Evolutionary conservation across 345 rosid genomes (phyloP).

Genomic region (Acer negundo): DNA sequence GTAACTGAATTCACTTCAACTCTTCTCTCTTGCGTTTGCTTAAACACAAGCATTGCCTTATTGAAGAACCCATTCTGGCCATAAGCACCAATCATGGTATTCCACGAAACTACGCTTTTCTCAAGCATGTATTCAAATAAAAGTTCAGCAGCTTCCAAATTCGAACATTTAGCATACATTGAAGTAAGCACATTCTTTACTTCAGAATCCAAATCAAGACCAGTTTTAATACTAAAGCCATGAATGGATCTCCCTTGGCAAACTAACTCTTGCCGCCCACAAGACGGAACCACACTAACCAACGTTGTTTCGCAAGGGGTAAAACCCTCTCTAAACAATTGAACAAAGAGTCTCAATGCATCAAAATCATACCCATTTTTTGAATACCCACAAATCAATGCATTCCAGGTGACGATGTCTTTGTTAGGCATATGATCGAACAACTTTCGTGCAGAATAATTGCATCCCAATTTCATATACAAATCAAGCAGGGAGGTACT

Average conservation of each 20-base stretch:
- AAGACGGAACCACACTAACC: conserved; percentile 64
- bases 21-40: conserved; percentile 42
- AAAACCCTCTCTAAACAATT: conserved; percentile 62
- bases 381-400: conserved; percentile 74
- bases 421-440: conserved; percentile 69
- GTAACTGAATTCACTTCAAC: conserved; percentile 56
- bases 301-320: conserved; percentile 50
- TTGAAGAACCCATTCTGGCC: conserved; percentile 55
- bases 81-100: conserved; percentile 73
- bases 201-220: conserved; percentile 51
- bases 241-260: conserved; percentile 68
- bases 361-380: conserved; percentile 47
- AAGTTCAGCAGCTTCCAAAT: conserved; percentile 51
- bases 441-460: conserved; percentile 39
- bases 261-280: conserved; percentile 48
- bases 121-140: conserved; percentile 57
- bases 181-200: conserved; percentile 59
- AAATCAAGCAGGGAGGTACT: conserved; percentile 56
- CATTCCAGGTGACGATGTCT: conserved; percentile 81
- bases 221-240: conserved; percentile 56
- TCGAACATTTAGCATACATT: conserved; percentile 65
- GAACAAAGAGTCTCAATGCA: conserved; percentile 51
- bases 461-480: conserved; percentile 45
- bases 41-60: conserved; percentile 55
- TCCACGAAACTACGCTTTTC: conserved; percentile 72